These are phyloP conservation scores for Dryadomyces quercus-mongolicae DNA, from an alignment of 2,329 filamentous ascomycete genomes.

Conservation along the genomic window DNA sequence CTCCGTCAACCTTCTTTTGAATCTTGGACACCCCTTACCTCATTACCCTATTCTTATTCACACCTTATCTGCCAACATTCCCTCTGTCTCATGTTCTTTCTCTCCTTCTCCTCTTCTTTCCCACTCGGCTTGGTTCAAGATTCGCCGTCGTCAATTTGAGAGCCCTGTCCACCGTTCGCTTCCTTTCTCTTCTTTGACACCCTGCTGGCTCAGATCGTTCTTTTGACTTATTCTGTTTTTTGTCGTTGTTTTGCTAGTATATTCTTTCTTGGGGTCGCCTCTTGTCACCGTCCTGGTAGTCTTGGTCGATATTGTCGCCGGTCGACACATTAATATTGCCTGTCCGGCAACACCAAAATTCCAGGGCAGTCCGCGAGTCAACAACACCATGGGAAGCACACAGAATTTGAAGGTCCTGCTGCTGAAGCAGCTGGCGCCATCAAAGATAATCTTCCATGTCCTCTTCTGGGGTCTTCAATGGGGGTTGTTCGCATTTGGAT, in stretches of 20 bases:
- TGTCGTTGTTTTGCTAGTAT: constrained; percentile 12
- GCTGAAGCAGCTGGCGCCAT: constrained; percentile 53
- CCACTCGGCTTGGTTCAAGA: constrained; percentile 32
- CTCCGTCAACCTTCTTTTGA: constrained; percentile 1
- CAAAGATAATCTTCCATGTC: constrained; percentile 68
- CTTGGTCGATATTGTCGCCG: constrained; percentile 30
- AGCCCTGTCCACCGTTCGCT: constrained; percentile 24
- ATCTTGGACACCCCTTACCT: not conserved
- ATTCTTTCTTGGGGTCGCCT: not conserved
- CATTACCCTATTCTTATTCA: not conserved
- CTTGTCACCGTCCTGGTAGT: not conserved
- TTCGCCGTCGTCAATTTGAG: constrained; percentile 23
- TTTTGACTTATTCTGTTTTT: constrained; percentile 18
- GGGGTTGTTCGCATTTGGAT: constrained; percentile 72
- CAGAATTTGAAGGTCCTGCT: constrained; percentile 22
- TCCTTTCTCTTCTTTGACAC: constrained; percentile 22
- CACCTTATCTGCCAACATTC: constrained; percentile 21
- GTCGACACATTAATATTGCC: constrained; percentile 34
- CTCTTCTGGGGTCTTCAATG: constrained; percentile 73
- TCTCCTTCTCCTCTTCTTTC: constrained; percentile 16
- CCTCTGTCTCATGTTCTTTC: constrained; percentile 10
- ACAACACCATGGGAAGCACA: constrained; percentile 24
- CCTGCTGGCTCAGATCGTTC: constrained; percentile 52
- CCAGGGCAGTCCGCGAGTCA: not conserved
- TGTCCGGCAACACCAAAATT: not conserved